Evolutionary conservation across 345 rosid species (phyloP).

Genomic region (Lumnitzera racemosa): DNA sequence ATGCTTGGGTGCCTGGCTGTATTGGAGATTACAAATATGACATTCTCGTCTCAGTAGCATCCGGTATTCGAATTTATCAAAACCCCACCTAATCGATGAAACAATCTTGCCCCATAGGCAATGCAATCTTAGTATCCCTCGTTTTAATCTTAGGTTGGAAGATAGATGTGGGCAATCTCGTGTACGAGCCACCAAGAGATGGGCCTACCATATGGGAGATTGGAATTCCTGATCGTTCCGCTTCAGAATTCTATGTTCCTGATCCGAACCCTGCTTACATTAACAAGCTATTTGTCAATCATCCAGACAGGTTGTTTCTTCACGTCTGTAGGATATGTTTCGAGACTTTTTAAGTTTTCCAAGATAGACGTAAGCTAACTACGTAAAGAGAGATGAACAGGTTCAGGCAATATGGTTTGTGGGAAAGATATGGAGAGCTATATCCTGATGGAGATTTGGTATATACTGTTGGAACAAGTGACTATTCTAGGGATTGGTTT

Average conservation of each 20-base stretch:
- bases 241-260: conserved; percentile 52
- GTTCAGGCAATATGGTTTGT: conserved; percentile 79
- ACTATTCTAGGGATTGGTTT: conserved; percentile 76
- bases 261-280: conserved; percentile 47
- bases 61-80: conserved; percentile 28
- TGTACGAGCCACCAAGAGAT: conserved; percentile 52
- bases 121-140: not conserved
- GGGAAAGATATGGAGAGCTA: conserved; percentile 77
- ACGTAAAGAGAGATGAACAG: conserved; percentile 15
- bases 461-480: conserved; percentile 55
- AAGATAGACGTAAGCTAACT: not conserved
- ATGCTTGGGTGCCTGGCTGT: conserved; percentile 80
- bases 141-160: conserved; percentile 22
- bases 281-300: conserved; percentile 44
- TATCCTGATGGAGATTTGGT: conserved; percentile 63
- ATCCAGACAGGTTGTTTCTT: conserved; percentile 55
- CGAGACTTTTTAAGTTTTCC: no score
- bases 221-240: conserved; percentile 57
- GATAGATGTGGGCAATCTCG: conserved; percentile 28
- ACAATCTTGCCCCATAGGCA: not conserved
- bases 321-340: not conserved
- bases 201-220: conserved; percentile 75
- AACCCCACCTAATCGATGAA: not conserved
- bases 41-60: conserved; percentile 26
- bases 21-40: conserved; percentile 67